Conservation (phyloP, 2,329 filamentous ascomycete genomes). For the Pestalotiopsis sp. region DNA sequence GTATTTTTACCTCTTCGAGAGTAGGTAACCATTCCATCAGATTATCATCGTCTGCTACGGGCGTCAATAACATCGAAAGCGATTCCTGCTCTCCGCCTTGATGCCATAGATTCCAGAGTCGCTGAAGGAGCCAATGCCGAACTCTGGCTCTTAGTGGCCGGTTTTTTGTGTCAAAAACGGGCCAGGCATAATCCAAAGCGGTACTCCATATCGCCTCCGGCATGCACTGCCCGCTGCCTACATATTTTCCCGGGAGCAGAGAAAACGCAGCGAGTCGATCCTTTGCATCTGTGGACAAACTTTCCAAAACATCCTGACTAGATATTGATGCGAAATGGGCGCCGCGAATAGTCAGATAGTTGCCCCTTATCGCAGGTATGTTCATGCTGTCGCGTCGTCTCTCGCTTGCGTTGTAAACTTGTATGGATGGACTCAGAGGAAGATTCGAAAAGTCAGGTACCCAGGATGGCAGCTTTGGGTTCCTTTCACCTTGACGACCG, state of each 20-base stretch:
- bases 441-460: neutral
- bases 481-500: neutral
- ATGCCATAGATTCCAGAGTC: neutral
- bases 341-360: neutral
- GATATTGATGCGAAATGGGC: neutral
- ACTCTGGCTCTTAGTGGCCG: neutral
- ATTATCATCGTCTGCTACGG: neutral
- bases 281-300: neutral
- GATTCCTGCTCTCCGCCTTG: neutral
- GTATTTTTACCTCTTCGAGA: neutral
- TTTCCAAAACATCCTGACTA: neutral
- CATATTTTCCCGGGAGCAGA: neutral
- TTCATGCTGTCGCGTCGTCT: neutral
- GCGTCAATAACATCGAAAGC: neutral
- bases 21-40: neutral
- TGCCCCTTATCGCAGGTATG: neutral
- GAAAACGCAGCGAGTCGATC: neutral
- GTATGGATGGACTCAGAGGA: neutral
- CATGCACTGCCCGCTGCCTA: neutral
- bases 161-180: too few relatives aligned
- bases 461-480: neutral
- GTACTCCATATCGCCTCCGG: neutral
- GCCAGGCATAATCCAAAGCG: too few relatives aligned
- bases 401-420: neutral
- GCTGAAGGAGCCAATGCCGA: neutral